Evolutionary conservation across 805 yeast species (phyloP), one percentile per base, ranked within the genome.

Genomic region (Starmera amethionina): DNA sequence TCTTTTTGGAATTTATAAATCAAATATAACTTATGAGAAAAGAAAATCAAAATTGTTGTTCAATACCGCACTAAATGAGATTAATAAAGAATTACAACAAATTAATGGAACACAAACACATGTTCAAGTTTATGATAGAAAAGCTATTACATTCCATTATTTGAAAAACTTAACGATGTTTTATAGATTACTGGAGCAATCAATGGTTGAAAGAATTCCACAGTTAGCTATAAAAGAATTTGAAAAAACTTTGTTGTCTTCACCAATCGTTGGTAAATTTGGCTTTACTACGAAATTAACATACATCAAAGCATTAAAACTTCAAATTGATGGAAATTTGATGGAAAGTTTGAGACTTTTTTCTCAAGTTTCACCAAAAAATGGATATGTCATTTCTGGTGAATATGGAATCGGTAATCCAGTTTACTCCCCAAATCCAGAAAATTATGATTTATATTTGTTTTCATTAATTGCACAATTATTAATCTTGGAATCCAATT

Each of bases 11-110:
- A 30, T 47, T 1, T 36, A 46, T 8, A 37, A 32, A 0, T 19
- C 50, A 19, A 43, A 49, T 18, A 22, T 42, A 1, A 45, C 56
- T 6, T 50, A 43, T 41, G 53, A 50, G 15, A 47, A 46, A 15
- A 45, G 58, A 36, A 51, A 45, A 31, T 46, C 56, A 2, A 15
- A 32, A 13, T 25, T 11, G 2, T 35, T 44, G 13, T 38, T 42
- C 4, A 28, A 34, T 2, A 36, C 42, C 16, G 36, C 41, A 15
- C 14, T 30, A 1, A 27, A n/a, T 7, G 22, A 36, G 9, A 40
- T 42, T 19, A 40, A 40, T 13, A 32, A 36, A 32, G 40, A 35
- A 22, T 15, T 12, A 8, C 18, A 28, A 3, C 31, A 31, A 7
- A 38, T 37, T 10, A 35, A 25, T 12, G n/a, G 14, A 3, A 31